Conservation (phyloP, 1,284 basidiomycete genomes). For the Pisolithus thermaeus region DNA sequence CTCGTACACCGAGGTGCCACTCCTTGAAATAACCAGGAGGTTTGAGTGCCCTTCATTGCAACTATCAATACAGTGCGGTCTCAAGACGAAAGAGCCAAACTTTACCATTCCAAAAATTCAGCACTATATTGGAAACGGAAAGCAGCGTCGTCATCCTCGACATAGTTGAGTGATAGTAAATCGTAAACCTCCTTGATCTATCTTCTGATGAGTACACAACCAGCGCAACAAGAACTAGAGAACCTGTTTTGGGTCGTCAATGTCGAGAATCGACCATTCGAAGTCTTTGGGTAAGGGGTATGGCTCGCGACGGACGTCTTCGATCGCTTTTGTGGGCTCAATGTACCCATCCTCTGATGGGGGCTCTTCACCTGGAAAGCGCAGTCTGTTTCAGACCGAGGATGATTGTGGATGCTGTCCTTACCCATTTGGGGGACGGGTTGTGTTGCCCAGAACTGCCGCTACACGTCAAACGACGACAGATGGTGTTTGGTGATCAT, state of each 20-base stretch:
- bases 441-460: slow-evolving; percentile 92
- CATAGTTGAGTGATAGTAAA: slow-evolving; percentile 89
- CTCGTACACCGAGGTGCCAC: slow-evolving; percentile 96
- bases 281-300: slow-evolving; percentile 90
- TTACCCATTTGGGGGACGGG: slow-evolving; percentile 85
- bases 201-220: background rate
- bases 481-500: background rate
- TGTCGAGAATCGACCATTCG: slow-evolving; percentile 85
- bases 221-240: background rate
- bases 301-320: slow-evolving; percentile 82
- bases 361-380: slow-evolving; percentile 53
- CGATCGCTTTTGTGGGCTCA: slow-evolving; percentile 72
- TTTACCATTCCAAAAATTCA: slow-evolving; percentile 90
- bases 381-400: slow-evolving; percentile 1
- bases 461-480: slow-evolving; percentile 6
- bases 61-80: background rate
- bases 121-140: slow-evolving; percentile 97
- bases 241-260: slow-evolving; percentile 72
- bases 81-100: slow-evolving; percentile 4
- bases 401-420: slow-evolving; percentile 6
- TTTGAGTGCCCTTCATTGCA: slow-evolving; percentile 72
- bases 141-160: slow-evolving; percentile 93
- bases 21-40: slow-evolving; percentile 91
- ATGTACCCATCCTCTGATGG: slow-evolving; percentile 82
- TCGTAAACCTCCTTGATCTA: slow-evolving; percentile 92